Evolutionary conservation across 1,284 basidiomycete species (phyloP).

Genomic region (Leccinum fallax): DNA sequence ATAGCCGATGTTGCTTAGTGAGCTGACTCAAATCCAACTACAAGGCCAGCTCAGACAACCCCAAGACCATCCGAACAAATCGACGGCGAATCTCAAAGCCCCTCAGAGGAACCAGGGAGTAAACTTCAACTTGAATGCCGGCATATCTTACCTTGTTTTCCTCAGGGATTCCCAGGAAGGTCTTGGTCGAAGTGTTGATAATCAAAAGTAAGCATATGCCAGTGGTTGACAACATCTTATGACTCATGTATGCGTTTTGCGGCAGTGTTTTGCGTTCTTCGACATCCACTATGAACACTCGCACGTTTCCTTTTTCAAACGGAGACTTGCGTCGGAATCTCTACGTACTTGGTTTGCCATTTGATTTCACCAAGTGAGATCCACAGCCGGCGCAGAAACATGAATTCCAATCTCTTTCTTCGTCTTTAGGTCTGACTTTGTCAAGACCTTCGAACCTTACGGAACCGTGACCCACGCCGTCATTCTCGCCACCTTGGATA

Average conservation of each 20-base stretch:
- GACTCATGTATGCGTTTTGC: conserved; percentile 27
- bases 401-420: neutral
- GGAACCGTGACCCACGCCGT: conserved; percentile 73
- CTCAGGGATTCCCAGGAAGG: conserved; percentile 16
- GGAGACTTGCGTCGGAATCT: conserved; percentile 69
- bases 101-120: conserved; percentile 17
- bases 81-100: neutral
- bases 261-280: conserved; percentile 39
- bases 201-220: conserved; percentile 10
- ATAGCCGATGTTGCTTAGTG: neutral
- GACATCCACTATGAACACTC: conserved; percentile 15
- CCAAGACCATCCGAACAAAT: conserved; percentile 10
- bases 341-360: conserved; percentile 78
- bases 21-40: conserved; percentile 6
- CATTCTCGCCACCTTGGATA: conserved; percentile 77
- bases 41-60: conserved; percentile 20
- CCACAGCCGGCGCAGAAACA: neutral
- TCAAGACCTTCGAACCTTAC: conserved; percentile 58
- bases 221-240: neutral
- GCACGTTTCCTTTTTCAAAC: conserved; percentile 33
- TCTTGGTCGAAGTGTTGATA: conserved; percentile 2
- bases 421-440: conserved; percentile 56
- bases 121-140: neutral
- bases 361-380: conserved; percentile 70
- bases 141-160: conserved; percentile 15